These are phyloP conservation scores for Takakia lepidozioides DNA, from an alignment of 225 moss, liverwort and hornwort species.

Conservation along the genomic window DNA sequence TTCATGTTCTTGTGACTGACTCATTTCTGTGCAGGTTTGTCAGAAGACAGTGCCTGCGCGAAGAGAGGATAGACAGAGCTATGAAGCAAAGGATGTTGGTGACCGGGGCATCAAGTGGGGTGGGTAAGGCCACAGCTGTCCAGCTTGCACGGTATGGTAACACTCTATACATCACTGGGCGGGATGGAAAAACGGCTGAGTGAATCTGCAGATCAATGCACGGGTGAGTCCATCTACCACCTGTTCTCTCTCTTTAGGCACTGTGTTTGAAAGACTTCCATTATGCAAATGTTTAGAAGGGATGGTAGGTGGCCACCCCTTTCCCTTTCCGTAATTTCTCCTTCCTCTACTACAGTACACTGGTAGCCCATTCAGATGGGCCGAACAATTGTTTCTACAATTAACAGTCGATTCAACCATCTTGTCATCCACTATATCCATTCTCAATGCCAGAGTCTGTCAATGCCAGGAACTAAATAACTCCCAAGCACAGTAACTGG, in stretches of 20 bases:
- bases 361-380: too few relatives aligned
- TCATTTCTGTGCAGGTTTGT: too few relatives aligned
- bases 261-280: too few relatives aligned
- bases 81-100: conserved; percentile 32
- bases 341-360: too few relatives aligned
- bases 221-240: conserved; percentile 23
- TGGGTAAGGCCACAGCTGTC: conserved; percentile 31
- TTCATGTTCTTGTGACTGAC: too few relatives aligned
- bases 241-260: too few relatives aligned
- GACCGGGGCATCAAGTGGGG: conserved; percentile 33
- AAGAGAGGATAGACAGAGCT: too few relatives aligned
- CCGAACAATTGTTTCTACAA: neutral
- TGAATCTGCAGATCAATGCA: conserved; percentile 17
- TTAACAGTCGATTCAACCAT: neutral
- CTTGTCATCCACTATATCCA: neutral
- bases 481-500: neutral
- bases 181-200: conserved; percentile 23
- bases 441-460: neutral
- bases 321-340: too few relatives aligned
- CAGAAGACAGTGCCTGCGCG: too few relatives aligned
- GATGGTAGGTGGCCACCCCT: too few relatives aligned
- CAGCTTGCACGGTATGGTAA: conserved; percentile 37
- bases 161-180: conserved; percentile 34
- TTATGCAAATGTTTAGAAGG: neutral
- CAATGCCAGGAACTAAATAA: neutral